phyloP scores from a whole-genome alignment of 2,329 filamentous ascomycete species.

The Trichophyton rubrum region DNA sequence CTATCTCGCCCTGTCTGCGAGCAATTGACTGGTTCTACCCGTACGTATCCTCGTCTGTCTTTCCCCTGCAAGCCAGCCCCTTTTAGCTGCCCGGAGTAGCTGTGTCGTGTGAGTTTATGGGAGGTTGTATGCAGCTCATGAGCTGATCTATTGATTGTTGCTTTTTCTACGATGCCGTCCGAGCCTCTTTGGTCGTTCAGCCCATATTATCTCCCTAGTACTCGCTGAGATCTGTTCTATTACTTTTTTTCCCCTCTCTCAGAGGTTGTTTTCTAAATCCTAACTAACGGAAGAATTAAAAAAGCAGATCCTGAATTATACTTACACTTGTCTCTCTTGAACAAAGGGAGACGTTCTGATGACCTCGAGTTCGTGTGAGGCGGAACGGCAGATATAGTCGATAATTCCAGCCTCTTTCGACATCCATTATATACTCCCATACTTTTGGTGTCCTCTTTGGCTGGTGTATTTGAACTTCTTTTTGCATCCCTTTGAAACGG shows the following conservation, averaged over 20 bases:
- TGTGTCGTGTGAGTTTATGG: slow-evolving; percentile 1
- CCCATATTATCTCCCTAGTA: not conserved
- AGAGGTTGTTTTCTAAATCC: not conserved
- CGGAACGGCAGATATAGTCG: slow-evolving; percentile 15
- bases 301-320: not conserved
- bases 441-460: slow-evolving; percentile 6
- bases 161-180: not conserved
- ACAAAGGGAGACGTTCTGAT: slow-evolving; percentile 12
- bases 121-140: slow-evolving; percentile 2
- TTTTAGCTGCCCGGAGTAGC: not conserved
- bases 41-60: not conserved
- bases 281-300: not conserved
- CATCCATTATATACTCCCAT: slow-evolving; percentile 11
- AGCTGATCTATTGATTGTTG: slow-evolving; percentile 2
- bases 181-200: not conserved
- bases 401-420: slow-evolving; percentile 12
- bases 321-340: not conserved
- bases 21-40: not conserved
- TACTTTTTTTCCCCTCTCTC: not conserved
- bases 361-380: slow-evolving; percentile 13
- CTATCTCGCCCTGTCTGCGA: not conserved
- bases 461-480: slow-evolving; percentile 1
- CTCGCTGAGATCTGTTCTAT: not conserved
- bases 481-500: slow-evolving; percentile 2
- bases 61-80: not conserved